Percentiles rank a stretch among this genome's conserved stretches.
These are phyloP conservation scores for Hymenoscyphus infarciens DNA, from an alignment of 2,329 filamentous ascomycete genomes.

Conservation along the genomic window DNA sequence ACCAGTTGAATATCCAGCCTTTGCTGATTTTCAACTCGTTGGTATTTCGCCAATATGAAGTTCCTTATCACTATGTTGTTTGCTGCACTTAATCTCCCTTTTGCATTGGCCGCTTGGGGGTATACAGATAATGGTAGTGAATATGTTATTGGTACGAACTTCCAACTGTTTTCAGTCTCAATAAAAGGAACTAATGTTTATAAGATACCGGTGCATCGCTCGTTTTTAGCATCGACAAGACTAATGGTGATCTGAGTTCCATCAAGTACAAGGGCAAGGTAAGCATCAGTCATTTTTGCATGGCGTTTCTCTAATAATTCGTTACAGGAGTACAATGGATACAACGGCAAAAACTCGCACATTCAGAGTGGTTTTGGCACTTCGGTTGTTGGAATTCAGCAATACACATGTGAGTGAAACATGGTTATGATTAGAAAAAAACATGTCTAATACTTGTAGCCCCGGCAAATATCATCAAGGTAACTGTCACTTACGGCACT, in stretches of 20 bases:
- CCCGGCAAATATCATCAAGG: conserved; percentile 36
- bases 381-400: neutral
- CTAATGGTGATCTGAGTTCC: conserved; percentile 37
- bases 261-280: conserved; percentile 35
- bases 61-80: conserved; percentile 8
- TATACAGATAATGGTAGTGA: conserved; percentile 39
- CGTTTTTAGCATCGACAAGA: conserved; percentile 37
- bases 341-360: neutral
- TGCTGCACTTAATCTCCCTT: conserved; percentile 12
- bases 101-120: conserved; percentile 39
- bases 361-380: neutral
- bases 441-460: conserved; percentile 4
- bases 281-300: neutral
- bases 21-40: neutral
- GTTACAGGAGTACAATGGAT: neutral
- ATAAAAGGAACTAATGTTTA: neutral
- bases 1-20: neutral
- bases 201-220: conserved; percentile 34
- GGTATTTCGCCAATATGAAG: conserved; percentile 9
- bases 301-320: neutral
- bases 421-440: no score
- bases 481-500: conserved; percentile 36
- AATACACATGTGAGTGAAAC: neutral
- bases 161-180: neutral
- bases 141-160: conserved; percentile 35